Evolutionary conservation across 768 basidiomycete genomes (phyloP), one percentile per base, ranked within the genome.

Genomic region (Suillus cothurnatus): DNA sequence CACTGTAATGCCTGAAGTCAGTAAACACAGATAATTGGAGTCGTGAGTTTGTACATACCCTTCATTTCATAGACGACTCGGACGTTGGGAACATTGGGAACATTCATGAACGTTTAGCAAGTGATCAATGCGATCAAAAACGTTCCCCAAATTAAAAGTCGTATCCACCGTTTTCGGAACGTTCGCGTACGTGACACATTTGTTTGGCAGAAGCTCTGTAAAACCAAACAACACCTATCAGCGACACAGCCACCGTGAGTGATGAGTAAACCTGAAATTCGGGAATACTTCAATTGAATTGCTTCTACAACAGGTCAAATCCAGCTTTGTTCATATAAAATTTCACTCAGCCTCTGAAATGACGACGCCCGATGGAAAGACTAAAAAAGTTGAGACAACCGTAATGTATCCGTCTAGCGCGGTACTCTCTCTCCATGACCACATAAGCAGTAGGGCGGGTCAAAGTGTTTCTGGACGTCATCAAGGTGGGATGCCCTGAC

Each of bases 371-470:
- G 7, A 34, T 34, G 32, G 61, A 11, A 31, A 34, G 6, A 34
- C 7, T 8, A 34, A n/a, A n/a, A n/a, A n/a, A n/a, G n/a, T n/a
- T n/a, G n/a, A n/a, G n/a, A n/a, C n/a, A n/a, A n/a, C n/a, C n/a
- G n/a, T n/a, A n/a, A n/a, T n/a, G n/a, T n/a, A n/a, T n/a, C n/a
- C n/a, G n/a, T n/a, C n/a, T n/a, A n/a, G n/a, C n/a, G n/a, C n/a
- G n/a, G n/a, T n/a, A n/a, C n/a, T n/a, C n/a, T n/a, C n/a, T n/a
- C n/a, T n/a, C n/a, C n/a, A n/a, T n/a, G n/a, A n/a, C n/a, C n/a
- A n/a, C n/a, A 71, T 86, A 52, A 92, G 92, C 23, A 91, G 91
- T 23, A 90, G 88, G 68, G 78, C 79, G 43, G 92, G 93, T 0
- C 88, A 91, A 74, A 92, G 86, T 84, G 1, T 85, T 73, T 66